These are phyloP conservation scores for Populus hybrid DNA, from an alignment of 441 rosid species.

Conservation along the genomic window DNA sequence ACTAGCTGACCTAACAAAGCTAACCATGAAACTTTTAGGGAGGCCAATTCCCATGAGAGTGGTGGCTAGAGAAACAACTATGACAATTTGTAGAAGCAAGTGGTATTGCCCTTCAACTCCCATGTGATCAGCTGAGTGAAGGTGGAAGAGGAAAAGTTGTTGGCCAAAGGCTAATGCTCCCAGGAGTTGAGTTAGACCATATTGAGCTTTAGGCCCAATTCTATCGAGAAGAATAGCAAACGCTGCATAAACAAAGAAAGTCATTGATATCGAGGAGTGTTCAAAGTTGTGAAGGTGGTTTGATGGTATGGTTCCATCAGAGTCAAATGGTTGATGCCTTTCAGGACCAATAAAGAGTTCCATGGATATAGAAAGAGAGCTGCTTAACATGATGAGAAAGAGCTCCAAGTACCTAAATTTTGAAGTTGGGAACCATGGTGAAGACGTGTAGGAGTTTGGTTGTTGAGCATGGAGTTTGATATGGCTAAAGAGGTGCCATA, in stretches of 20 bases:
- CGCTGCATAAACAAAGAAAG: slow-evolving; percentile 62
- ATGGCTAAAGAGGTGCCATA: slow-evolving; percentile 83
- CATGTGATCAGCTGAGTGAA: slow-evolving; percentile 79
- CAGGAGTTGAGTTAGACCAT: slow-evolving; percentile 46
- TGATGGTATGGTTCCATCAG: slow-evolving; percentile 79
- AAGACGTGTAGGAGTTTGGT: slow-evolving; percentile 56
- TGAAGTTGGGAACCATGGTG: slow-evolving; percentile 67
- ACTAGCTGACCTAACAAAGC: slow-evolving; percentile 69
- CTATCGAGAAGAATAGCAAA: slow-evolving; percentile 58
- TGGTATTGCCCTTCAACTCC: slow-evolving; percentile 90
- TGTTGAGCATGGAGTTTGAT: slow-evolving; percentile 50
- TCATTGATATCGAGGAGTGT: slow-evolving; percentile 64
- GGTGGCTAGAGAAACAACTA: slow-evolving; percentile 54
- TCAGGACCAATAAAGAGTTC: slow-evolving; percentile 75
- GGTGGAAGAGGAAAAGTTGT: slow-evolving; percentile 71
- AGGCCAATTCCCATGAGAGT: slow-evolving; percentile 55
- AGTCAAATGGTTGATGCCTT: slow-evolving; percentile 77
- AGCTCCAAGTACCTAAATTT: slow-evolving; percentile 62
- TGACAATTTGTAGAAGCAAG: slow-evolving; percentile 54
- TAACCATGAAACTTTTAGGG: slow-evolving; percentile 63
- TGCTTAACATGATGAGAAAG: slow-evolving; percentile 46
- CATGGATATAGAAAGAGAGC: slow-evolving; percentile 57
- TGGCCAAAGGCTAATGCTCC: slow-evolving; percentile 66
- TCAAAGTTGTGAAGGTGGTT: slow-evolving; percentile 87
- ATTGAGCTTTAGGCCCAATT: slow-evolving; percentile 26